Evolutionary conservation across 1,139 yeast genomes (phyloP).

Genomic region (Diutina rugosa): DNA sequence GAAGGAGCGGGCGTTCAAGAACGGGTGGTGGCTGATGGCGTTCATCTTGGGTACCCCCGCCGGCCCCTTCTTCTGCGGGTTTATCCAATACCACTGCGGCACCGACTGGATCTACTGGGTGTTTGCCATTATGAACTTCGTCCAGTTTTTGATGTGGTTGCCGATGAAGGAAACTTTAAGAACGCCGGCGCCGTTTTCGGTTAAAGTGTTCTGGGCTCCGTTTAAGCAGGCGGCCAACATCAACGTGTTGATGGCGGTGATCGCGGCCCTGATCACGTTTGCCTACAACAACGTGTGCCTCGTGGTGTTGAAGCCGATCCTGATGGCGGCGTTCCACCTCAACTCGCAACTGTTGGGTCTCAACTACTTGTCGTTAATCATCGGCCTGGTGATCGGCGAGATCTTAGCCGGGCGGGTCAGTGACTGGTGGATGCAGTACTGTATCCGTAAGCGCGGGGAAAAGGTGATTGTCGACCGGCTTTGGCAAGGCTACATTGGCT

Average conservation of each 20-base stretch:
- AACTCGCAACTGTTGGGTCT: slow-evolving; percentile 1
- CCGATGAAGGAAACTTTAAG: background rate
- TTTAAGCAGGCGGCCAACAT: background rate
- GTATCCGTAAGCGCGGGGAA: background rate
- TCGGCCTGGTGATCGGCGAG: background rate
- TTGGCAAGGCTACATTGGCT: background rate
- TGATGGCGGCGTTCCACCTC: slow-evolving; percentile 1
- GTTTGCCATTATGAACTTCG: slow-evolving; percentile 1
- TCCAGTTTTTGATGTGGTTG: background rate
- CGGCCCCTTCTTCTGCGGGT: slow-evolving; percentile 1
- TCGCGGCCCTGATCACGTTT: slow-evolving; percentile 1
- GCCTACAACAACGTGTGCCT: slow-evolving; percentile 2
- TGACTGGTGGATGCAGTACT: slow-evolving; percentile 1
- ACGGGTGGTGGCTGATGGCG: slow-evolving; percentile 1
- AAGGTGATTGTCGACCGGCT: background rate
- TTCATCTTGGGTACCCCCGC: background rate
- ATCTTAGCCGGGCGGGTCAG: background rate
- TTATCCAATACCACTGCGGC: slow-evolving; percentile 1
- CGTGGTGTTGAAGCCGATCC: background rate
- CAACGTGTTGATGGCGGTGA: background rate
- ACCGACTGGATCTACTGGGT: background rate
- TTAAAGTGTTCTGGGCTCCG: background rate
- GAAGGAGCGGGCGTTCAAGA: background rate
- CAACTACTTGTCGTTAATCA: slow-evolving; percentile 2
- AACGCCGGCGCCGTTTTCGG: background rate